These are phyloP conservation scores for Symbiodinium pilosum DNA, from an alignment of 73 alveolate genomes.

Conservation along the genomic window DNA sequence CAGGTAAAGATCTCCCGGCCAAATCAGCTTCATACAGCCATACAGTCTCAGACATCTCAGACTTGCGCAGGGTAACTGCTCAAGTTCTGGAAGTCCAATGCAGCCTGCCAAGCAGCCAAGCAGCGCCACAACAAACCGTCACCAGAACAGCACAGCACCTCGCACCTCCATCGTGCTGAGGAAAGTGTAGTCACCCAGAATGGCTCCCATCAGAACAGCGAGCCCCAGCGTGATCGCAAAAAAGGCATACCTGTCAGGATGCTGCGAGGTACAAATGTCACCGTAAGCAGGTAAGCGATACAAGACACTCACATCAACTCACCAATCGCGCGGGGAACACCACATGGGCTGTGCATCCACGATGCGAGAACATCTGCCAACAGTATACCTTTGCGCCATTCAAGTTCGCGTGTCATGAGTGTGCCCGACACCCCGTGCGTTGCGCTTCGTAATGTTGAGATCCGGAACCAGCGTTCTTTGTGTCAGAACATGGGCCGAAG, in stretches of 20 bases:
- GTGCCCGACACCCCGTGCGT: too few species aligned
- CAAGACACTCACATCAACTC: background rate
- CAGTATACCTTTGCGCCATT: background rate
- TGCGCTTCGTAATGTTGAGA: too few species aligned
- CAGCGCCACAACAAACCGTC: background rate
- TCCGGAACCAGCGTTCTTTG: too few species aligned
- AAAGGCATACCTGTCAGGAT: conserved; percentile 49
- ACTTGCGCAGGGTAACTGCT: conserved; percentile 56
- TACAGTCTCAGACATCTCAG: background rate
- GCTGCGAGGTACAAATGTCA: too few species aligned
- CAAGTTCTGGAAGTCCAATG: conserved; percentile 68
- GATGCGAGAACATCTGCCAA: conserved; percentile 49
- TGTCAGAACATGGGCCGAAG: background rate
- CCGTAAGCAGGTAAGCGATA: too few species aligned
- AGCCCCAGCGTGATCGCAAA: conserved; percentile 21
- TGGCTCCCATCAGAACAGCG: conserved; percentile 41
- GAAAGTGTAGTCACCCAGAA: conserved; percentile 58
- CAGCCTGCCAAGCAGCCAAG: background rate
- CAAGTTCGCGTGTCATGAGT: too few species aligned
- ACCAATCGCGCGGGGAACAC: conserved; percentile 13
- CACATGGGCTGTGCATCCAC: conserved; percentile 76
- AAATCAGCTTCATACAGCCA: background rate
- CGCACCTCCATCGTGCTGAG: conserved; percentile 49
- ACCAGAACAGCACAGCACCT: background rate
- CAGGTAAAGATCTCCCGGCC: background rate